A percentile compares a stretch with the other conserved stretches of the same genome.
phyloP scores from a whole-genome alignment of 2,329 filamentous ascomycete genomes.

The Graphilbum sp. region DNA sequence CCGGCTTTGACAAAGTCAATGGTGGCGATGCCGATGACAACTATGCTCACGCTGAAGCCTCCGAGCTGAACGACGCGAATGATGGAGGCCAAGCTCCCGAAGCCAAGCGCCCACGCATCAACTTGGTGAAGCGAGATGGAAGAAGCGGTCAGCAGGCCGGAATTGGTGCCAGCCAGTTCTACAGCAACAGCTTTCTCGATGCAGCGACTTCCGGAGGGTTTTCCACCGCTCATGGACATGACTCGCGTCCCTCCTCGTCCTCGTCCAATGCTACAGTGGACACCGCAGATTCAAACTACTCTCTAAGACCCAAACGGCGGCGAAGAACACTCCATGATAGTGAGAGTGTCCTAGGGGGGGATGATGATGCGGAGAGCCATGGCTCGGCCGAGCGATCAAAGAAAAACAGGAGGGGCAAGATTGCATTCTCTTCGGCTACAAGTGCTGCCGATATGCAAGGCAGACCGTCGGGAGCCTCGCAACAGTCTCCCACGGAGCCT shows the following conservation, averaged over 20 bases:
- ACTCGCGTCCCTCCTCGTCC: conserved; percentile 34
- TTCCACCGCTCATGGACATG: conserved; percentile 15
- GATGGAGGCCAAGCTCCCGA: neutral
- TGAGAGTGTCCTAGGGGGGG: conserved; percentile 19
- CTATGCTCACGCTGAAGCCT: neutral
- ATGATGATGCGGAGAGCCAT: neutral
- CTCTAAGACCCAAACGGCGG: conserved; percentile 37
- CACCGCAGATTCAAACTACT: conserved; percentile 34
- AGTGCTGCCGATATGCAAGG: neutral
- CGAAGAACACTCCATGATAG: conserved; percentile 20
- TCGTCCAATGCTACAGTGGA: conserved; percentile 27
- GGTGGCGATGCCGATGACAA: neutral
- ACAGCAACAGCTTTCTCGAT: conserved; percentile 11
- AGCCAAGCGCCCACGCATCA: conserved; percentile 11
- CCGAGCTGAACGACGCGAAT: conserved; percentile 1
- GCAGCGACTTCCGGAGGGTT: neutral
- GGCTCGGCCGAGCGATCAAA: conserved; percentile 10
- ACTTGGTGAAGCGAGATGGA: conserved; percentile 5
- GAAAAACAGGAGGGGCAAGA: conserved; percentile 9
- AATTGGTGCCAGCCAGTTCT: conserved; percentile 24
- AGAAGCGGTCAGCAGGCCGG: conserved; percentile 9
- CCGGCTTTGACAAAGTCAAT: neutral
- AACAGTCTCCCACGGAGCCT: no score
- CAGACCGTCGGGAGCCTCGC: neutral
- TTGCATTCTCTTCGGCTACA: neutral